Conservation (phyloP, 192 early-diverging fungal genomes). For the Umbelopsis sp. region DNA sequence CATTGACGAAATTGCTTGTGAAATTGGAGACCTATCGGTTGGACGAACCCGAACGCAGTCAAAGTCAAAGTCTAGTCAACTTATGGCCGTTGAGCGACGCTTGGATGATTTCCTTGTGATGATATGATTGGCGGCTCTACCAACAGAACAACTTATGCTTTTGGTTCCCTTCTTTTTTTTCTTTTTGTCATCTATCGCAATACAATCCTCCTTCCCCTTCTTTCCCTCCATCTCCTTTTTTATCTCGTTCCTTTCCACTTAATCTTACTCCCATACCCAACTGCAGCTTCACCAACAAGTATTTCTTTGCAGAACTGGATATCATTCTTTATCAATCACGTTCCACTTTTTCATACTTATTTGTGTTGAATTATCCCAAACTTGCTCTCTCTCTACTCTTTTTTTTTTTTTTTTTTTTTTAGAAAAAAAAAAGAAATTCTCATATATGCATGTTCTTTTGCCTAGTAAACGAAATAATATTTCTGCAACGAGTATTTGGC, state of each 20-base stretch:
- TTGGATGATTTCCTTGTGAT: slow-evolving; percentile 14
- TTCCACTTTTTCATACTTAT: no score
- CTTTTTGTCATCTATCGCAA: neutral
- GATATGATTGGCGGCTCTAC: neutral
- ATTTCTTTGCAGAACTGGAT: no score
- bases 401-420: neutral
- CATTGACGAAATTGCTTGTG: neutral
- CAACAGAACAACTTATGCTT: neutral
- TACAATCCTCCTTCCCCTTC: no score
- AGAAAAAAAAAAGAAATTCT: neutral
- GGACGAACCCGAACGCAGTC: neutral
- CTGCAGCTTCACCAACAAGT: no score
- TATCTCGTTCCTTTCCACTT: no score
- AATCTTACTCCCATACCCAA: no score
- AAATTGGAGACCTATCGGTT: neutral
- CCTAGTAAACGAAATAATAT: neutral
- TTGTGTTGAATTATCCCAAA: no score
- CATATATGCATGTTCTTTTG: neutral
- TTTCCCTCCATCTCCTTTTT: no score
- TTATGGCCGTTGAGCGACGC: neutral
- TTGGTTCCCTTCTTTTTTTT: neutral
- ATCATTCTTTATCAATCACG: neutral
- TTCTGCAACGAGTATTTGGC: neutral
- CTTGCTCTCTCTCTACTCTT: neutral
- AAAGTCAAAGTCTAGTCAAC: neutral